Conservation (phyloP, 2,329 filamentous ascomycete genomes). For the Penicillium sp. region DNA sequence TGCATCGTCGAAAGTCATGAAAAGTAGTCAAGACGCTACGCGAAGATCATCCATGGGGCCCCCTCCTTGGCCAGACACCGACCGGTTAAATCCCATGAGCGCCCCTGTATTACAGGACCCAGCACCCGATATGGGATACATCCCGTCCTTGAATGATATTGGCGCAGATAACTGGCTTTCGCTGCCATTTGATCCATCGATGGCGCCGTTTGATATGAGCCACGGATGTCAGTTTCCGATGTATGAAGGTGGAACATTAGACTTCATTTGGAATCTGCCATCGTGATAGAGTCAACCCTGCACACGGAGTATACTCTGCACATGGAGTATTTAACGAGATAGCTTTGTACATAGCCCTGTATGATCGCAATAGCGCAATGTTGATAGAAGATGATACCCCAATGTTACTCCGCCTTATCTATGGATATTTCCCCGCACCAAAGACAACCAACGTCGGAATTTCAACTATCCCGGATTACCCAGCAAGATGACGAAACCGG, state of each 20-base stretch:
- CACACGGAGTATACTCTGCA: not conserved
- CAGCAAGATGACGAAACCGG: not conserved
- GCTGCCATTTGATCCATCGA: constrained; percentile 43
- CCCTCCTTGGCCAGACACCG: constrained; percentile 25
- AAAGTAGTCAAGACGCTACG: constrained; percentile 25
- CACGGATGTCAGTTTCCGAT: constrained; percentile 39
- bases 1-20: constrained; percentile 32
- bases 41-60: constrained; percentile 31
- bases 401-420: constrained; percentile 5
- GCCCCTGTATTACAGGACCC: constrained; percentile 23
- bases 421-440: constrained; percentile 13
- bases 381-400: not conserved
- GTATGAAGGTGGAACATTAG: constrained; percentile 39
- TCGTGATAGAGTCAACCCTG: constrained; percentile 19
- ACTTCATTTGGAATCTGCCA: constrained; percentile 46
- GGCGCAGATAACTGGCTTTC: constrained; percentile 44
- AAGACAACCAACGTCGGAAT: not conserved
- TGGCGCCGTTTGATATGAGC: constrained; percentile 44
- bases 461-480: no score
- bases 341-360: not conserved
- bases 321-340: not conserved
- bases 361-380: not conserved
- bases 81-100: constrained; percentile 19
- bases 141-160: constrained; percentile 30
- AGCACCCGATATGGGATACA: constrained; percentile 28